Percentiles rank a stretch among this genome's conserved stretches.
Evolutionary conservation across 371 early-diverging fungal genomes (phyloP).

Genomic region (Rhizomucor miehei): DNA sequence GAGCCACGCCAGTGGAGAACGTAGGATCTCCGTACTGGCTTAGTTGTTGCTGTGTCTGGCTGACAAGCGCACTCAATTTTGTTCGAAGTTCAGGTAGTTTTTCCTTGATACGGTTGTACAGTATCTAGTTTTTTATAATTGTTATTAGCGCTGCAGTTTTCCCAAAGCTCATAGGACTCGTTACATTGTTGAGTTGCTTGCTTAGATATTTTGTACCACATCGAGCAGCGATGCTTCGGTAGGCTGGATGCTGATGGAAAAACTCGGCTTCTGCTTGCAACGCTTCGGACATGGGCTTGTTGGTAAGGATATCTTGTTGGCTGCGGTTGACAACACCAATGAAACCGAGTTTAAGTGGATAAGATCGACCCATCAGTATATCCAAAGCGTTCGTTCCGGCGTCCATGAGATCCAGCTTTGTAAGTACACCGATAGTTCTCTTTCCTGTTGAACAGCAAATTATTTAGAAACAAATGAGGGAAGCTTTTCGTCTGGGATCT

Average conservation of each 20-base stretch:
- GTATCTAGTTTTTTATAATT: slow-evolving; percentile 48
- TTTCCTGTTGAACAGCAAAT: slow-evolving; percentile 48
- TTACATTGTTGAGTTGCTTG: slow-evolving; percentile 73
- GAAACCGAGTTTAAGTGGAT: slow-evolving; percentile 86
- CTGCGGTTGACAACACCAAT: slow-evolving; percentile 90
- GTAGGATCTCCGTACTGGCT: slow-evolving; percentile 69
- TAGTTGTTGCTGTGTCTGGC: slow-evolving; percentile 82
- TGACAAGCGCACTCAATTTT: slow-evolving; percentile 74
- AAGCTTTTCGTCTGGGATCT: too few species aligned
- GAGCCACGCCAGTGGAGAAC: slow-evolving; percentile 33
- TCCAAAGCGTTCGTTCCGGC: slow-evolving; percentile 89
- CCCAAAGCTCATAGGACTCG: too few species aligned
- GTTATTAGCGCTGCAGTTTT: too few species aligned
- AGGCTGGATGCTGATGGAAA: slow-evolving; percentile 80
- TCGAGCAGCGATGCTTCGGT: slow-evolving; percentile 73
- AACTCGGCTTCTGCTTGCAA: slow-evolving; percentile 76
- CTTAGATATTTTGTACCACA: slow-evolving; percentile 86
- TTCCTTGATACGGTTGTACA: slow-evolving; percentile 81
- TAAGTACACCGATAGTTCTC: slow-evolving; percentile 91
- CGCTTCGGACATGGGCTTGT: slow-evolving; percentile 77
- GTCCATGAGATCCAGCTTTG: slow-evolving; percentile 96
- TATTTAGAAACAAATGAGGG: too few species aligned
- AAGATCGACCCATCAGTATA: slow-evolving; percentile 78
- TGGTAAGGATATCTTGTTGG: slow-evolving; percentile 83
- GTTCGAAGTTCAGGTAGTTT: slow-evolving; percentile 82